phyloP scores from a whole-genome alignment of 768 basidiomycete genomes.

The Lactarius hengduanensis region DNA sequence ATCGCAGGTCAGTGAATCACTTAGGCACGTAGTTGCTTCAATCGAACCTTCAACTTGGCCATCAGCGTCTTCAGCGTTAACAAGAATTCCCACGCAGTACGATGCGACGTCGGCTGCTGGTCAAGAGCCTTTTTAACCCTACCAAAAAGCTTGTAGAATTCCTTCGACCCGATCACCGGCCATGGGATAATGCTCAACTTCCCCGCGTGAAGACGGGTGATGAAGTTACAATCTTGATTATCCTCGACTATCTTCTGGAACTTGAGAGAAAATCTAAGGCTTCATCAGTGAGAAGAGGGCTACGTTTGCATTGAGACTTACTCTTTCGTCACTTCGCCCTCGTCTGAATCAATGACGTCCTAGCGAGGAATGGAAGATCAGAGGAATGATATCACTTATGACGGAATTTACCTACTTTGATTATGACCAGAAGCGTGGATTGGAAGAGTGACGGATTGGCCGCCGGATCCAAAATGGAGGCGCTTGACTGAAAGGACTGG shows the following conservation, averaged over 20 bases:
- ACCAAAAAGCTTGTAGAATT: conserved; percentile 57
- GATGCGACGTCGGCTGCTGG: conserved; percentile 49
- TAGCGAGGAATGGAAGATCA: conserved; percentile 28
- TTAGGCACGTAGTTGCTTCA: background rate
- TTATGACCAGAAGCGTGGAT: conserved; percentile 61
- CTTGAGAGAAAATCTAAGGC: conserved; percentile 52
- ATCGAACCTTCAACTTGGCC: conserved; percentile 62
- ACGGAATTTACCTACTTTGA: conserved; percentile 45
- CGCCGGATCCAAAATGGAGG: conserved; percentile 55
- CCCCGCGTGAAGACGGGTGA: conserved; percentile 56
- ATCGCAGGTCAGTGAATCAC: background rate
- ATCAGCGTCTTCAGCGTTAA: conserved; percentile 60
- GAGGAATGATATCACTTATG: no score
- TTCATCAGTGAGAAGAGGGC: background rate
- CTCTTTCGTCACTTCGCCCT: conserved; percentile 57
- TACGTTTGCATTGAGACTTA: conserved; percentile 33
- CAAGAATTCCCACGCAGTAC: conserved; percentile 53
- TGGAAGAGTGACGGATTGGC: conserved; percentile 59
- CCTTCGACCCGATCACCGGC: conserved; percentile 62
- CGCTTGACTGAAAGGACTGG: conserved; percentile 59
- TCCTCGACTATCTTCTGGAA: conserved; percentile 61
- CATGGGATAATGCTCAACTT: conserved; percentile 59
- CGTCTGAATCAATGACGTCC: conserved; percentile 67
- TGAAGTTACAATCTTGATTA: conserved; percentile 63
- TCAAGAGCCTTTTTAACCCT: conserved; percentile 48